Base-by-base conservation (phyloP, 1,139 yeast species). In the Candida albicans region DNA sequence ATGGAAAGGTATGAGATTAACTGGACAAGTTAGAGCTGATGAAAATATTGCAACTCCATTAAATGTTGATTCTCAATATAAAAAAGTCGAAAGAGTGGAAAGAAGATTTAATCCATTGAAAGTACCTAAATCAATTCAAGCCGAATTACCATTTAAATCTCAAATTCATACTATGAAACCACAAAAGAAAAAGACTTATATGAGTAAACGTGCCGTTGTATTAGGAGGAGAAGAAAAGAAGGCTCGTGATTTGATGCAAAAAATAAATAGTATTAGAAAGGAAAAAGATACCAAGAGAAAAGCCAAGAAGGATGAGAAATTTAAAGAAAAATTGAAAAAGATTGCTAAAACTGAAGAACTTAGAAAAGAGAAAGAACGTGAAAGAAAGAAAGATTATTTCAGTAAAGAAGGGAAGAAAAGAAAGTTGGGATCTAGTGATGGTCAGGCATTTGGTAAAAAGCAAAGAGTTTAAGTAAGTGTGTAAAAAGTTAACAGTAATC, bases 1-100 rank as follows among this genome's bases (percentile, higher is more conserved):
- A 59, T 95, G 99, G 99, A 80, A 79, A 58, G 99, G 99, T 52
- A 90, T 95, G 96, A 80, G 96, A 61, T 73, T 91, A 49, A 93
- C 97, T 0, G 99, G 99, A 45, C 86, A 85, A 61, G 91, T 95
- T 32, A 79, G 99, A 56, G 95, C 95, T 25, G 95, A 79, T 28
- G 66, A 78, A 53, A 79, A 78, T 25, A 61, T 90, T 40, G 79
- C 79, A 13, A 81, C 93, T 0, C 95, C 95, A 44, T 59, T 79
- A 59, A 75, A 73, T 60, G 77, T 79, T 47, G 96, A 76, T 62
- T 81, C 83, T 68, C 81, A 82, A 38, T 86, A 86, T 61, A 75
- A 75, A 52, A 89, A 89, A 71, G 75, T 95, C 48, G 97, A 89
- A 67, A 80, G 99, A 59, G 73, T 70, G n/a, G 91, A 87, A 54